Conservation (phyloP, 2,329 filamentous ascomycete genomes). For the Penicillium sp. region DNA sequence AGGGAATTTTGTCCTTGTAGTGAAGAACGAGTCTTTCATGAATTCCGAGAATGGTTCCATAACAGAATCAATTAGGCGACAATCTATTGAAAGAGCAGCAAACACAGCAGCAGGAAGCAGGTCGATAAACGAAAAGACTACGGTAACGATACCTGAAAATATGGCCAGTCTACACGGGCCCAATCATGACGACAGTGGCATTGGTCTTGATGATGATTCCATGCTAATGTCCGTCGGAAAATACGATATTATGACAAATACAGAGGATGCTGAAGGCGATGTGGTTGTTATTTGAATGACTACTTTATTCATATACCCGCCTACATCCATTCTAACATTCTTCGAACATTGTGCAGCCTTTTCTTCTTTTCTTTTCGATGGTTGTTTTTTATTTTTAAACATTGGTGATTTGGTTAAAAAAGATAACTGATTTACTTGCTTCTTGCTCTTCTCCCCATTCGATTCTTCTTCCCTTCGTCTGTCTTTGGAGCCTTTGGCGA, state of each 20-base stretch:
- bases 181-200: constrained; percentile 67
- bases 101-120: not conserved
- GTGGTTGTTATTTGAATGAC: constrained; percentile 41
- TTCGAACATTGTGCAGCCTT: not conserved
- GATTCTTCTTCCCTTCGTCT: constrained; percentile 3
- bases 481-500: constrained; percentile 9
- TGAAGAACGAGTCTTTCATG: constrained; percentile 40
- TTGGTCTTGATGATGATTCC: constrained; percentile 57
- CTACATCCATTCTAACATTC: too few relatives aligned
- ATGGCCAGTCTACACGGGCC: constrained; percentile 27
- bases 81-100: not conserved
- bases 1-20: constrained; percentile 18
- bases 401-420: constrained; percentile 21
- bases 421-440: constrained; percentile 7
- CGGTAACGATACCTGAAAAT: constrained; percentile 42
- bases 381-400: not conserved
- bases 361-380: not conserved
- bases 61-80: not conserved
- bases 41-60: constrained; percentile 2
- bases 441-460: constrained; percentile 12
- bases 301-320: constrained; percentile 4
- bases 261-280: constrained; percentile 43
- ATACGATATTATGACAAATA: constrained; percentile 44
- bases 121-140: not conserved
- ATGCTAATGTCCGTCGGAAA: constrained; percentile 40